Evolutionary conservation across 2,329 filamentous ascomycete species (phyloP).

Genomic region (Neobulgaria alba): DNA sequence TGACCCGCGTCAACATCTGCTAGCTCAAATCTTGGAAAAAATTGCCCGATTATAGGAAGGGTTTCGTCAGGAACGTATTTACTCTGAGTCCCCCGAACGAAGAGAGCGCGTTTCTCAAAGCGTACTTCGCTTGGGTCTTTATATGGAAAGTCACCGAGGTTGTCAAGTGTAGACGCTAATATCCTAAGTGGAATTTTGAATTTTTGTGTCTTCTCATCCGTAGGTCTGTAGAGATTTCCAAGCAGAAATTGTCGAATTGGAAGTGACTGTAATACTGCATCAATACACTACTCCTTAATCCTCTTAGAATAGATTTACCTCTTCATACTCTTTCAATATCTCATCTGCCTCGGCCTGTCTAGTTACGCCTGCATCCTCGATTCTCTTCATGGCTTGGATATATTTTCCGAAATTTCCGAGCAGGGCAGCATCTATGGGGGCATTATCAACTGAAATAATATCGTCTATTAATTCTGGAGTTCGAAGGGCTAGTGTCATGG

Average conservation of each 20-base stretch:
- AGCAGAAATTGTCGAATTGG: slow-evolving; percentile 85
- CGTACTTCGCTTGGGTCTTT: slow-evolving; percentile 57
- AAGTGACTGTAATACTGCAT: slow-evolving; percentile 42
- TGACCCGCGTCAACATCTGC: slow-evolving; percentile 72
- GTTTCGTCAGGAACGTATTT: slow-evolving; percentile 75
- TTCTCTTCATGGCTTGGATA: slow-evolving; percentile 72
- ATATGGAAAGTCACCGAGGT: slow-evolving; percentile 81
- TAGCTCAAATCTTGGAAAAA: slow-evolving; percentile 71
- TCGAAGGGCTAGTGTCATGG: slow-evolving; percentile 76
- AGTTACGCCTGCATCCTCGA: slow-evolving; percentile 60
- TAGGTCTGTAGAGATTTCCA: slow-evolving; percentile 64
- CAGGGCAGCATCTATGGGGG: slow-evolving; percentile 72
- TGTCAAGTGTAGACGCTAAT: slow-evolving; percentile 57
- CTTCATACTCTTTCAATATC: slow-evolving; percentile 68
- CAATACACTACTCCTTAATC: slow-evolving; percentile 4
- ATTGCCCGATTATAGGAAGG: slow-evolving; percentile 68
- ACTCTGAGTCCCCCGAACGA: slow-evolving; percentile 70
- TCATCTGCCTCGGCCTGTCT: slow-evolving; percentile 71
- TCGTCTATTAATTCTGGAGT: slow-evolving; percentile 58
- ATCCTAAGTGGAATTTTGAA: slow-evolving; percentile 74
- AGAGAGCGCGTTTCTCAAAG: slow-evolving; percentile 71
- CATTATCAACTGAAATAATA: slow-evolving; percentile 84
- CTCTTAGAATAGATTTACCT: slow-evolving; percentile 34
- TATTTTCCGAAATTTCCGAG: slow-evolving; percentile 70
- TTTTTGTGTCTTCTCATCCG: slow-evolving; percentile 45